Conservation (phyloP, 106 monocot species). For the Allium cepa region DNA sequence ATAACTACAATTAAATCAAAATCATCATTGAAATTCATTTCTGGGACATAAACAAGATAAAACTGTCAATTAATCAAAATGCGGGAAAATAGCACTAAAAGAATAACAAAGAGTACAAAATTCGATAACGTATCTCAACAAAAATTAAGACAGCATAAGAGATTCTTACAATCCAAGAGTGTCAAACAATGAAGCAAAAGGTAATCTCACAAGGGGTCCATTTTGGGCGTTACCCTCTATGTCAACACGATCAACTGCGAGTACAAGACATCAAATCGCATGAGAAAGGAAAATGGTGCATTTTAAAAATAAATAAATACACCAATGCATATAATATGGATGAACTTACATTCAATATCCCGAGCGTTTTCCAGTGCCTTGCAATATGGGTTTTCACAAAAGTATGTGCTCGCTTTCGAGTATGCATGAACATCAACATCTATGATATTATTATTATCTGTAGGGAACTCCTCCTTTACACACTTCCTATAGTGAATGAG, state of each 20-base stretch:
- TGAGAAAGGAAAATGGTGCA: no score
- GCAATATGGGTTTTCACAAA: slow-evolving; percentile 75
- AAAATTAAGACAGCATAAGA: not conserved
- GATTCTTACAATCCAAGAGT: slow-evolving; percentile 79
- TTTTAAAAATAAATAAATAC: no score
- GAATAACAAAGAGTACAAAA: not conserved
- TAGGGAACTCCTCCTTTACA: slow-evolving; percentile 19
- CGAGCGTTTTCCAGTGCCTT: slow-evolving; percentile 68
- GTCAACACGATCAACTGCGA: slow-evolving; percentile 90
- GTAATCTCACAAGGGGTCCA: slow-evolving; percentile 75
- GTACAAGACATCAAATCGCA: not conserved
- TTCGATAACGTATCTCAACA: no score
- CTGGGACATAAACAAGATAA: no score
- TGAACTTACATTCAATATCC: slow-evolving; percentile 71
- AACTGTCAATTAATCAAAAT: no score
- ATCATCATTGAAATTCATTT: no score
- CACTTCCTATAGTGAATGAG: slow-evolving; percentile 82
- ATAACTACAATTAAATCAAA: no score
- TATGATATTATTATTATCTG: slow-evolving; percentile 15
- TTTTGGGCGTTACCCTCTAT: slow-evolving; percentile 72
- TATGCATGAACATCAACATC: slow-evolving; percentile 19
- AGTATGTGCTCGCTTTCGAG: slow-evolving; percentile 44
- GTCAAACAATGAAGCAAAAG: slow-evolving; percentile 95
- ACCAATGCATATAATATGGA: not conserved
- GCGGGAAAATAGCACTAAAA: not conserved